These are phyloP conservation scores for Boletus sp. DNA, from an alignment of 768 basidiomycete genomes.

Conservation along the genomic window DNA sequence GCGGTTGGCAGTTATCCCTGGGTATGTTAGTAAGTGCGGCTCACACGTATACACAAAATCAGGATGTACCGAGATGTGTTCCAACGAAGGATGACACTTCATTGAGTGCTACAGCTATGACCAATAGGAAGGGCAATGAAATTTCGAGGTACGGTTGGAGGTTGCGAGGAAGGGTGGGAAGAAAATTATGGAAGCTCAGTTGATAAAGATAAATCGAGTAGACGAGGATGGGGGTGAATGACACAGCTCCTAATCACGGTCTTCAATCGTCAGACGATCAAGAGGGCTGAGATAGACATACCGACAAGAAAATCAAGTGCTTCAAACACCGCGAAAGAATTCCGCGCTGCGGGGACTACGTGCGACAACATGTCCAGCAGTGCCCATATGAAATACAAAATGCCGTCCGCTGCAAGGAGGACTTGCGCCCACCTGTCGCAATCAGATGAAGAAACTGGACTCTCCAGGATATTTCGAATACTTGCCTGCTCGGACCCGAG, in stretches of 20 bases:
- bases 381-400: slow-evolving; percentile 56
- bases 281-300: slow-evolving; percentile 33
- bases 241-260: slow-evolving; percentile 42
- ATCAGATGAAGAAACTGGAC: slow-evolving; percentile 1
- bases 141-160: slow-evolving; percentile 45
- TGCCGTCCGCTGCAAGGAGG: slow-evolving; percentile 61
- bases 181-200: slow-evolving; percentile 50
- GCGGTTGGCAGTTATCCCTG: slow-evolving; percentile 8
- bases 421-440: slow-evolving; percentile 46
- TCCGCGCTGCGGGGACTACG: slow-evolving; percentile 49
- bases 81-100: slow-evolving; percentile 67
- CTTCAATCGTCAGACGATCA: not conserved
- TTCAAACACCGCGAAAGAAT: slow-evolving; percentile 45
- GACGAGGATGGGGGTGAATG: slow-evolving; percentile 63
- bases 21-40: not conserved
- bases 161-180: slow-evolving; percentile 50
- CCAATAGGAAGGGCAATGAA: slow-evolving; percentile 52
- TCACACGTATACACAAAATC: not conserved
- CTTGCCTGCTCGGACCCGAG: slow-evolving; percentile 49
- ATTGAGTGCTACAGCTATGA: slow-evolving; percentile 52
- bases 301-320: slow-evolving; percentile 60
- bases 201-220: slow-evolving; percentile 64
- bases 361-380: slow-evolving; percentile 62
- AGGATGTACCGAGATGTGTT: slow-evolving; percentile 50
- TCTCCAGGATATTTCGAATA: slow-evolving; percentile 9